Base-by-base conservation (phyloP, 768 basidiomycete genomes). In the Chalciporus piperatus region DNA sequence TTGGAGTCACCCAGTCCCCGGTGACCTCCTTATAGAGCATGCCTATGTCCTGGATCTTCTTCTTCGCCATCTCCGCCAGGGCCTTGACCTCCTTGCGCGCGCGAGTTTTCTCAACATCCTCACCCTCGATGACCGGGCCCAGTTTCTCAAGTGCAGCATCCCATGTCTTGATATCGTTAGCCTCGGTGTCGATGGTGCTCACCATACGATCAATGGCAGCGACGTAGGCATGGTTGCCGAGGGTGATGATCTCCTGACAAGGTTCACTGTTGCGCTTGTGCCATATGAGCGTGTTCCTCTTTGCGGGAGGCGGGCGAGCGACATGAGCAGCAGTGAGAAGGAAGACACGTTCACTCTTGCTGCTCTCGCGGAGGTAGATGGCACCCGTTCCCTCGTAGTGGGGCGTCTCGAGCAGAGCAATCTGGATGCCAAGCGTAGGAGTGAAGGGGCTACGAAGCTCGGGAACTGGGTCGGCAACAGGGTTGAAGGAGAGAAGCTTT, bases 381-480 rank as follows among this genome's bases (percentile, higher is more conserved):
- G 25, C 45, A 12, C 50, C 50, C 0, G 50, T 51, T 19, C 44
- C 50, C 20, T 51, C 39, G 10, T n/a, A 46, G 30, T 51, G n/a
- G 7, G 50, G 32, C 1, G 20, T 22, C 6, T 27, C 38, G 13
- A 32, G 12, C 10, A 45, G 50, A 9, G 50, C 38, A 14, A 51
- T 45, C 3, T 10, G 13, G n/a, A 51, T 16, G 11, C 45, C 50
- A 13, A 51, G 50, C 9, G 39, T 25, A 12, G 44, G 44, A 17
- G 50, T 51, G 23, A 51, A 51, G 16, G 50, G 50, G 4, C n/a
- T 32, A 12, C 20, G 33, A 7, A 28, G 12, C 30, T 32, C 30
- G 12, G 30, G 30, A 9, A 32, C 9, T 4, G 30, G 12, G 30
- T 32, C 30, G 30, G 3, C 10, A 13, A 10, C 4, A 9, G 30